Evolutionary conservation across 228 moss, liverwort and hornwort genomes (phyloP).

Genomic region (Sphagnum fallax): DNA sequence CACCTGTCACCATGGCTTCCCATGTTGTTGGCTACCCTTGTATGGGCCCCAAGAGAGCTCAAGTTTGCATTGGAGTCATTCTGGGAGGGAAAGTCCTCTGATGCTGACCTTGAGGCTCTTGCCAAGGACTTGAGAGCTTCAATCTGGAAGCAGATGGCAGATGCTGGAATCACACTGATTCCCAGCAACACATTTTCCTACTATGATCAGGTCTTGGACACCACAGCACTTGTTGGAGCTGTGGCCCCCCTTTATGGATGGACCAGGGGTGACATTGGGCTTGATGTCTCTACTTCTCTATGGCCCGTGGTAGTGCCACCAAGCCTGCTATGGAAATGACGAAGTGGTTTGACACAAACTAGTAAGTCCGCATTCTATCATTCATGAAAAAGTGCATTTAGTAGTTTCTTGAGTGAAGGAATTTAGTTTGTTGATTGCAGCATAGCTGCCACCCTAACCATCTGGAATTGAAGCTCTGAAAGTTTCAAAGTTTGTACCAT

Average conservation of each 20-base stretch:
- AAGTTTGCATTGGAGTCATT: constrained; percentile 85
- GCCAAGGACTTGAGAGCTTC: constrained; percentile 64
- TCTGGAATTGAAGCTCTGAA: too few relatives aligned
- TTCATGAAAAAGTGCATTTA: too few relatives aligned
- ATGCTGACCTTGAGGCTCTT: constrained; percentile 57
- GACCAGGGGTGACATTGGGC: constrained; percentile 47
- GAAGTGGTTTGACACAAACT: constrained; percentile 93
- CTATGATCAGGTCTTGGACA: constrained; percentile 88
- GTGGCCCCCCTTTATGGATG: constrained; percentile 64
- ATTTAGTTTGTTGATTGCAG: too few relatives aligned
- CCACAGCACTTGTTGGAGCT: constrained; percentile 70
- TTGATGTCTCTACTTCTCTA: constrained; percentile 59
- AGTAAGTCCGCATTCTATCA: constrained; percentile 28
- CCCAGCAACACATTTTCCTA: constrained; percentile 79
- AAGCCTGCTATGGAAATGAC: constrained; percentile 98
- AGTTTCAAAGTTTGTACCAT: too few relatives aligned
- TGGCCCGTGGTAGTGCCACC: constrained; percentile 84
- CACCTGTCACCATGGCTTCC: constrained; percentile 9
- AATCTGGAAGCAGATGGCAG: constrained; percentile 74
- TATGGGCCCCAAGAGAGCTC: constrained; percentile 65
- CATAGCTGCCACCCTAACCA: too few relatives aligned
- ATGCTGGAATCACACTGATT: constrained; percentile 59
- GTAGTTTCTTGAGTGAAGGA: too few relatives aligned
- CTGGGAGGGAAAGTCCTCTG: constrained; percentile 79
- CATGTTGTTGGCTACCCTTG: constrained; percentile 58